Percentiles rank a stretch among this genome's conserved stretches.
These are phyloP conservation scores for Aspergillus pseudoviridinutans DNA, from an alignment of 2,329 filamentous ascomycete species.

Conservation along the genomic window DNA sequence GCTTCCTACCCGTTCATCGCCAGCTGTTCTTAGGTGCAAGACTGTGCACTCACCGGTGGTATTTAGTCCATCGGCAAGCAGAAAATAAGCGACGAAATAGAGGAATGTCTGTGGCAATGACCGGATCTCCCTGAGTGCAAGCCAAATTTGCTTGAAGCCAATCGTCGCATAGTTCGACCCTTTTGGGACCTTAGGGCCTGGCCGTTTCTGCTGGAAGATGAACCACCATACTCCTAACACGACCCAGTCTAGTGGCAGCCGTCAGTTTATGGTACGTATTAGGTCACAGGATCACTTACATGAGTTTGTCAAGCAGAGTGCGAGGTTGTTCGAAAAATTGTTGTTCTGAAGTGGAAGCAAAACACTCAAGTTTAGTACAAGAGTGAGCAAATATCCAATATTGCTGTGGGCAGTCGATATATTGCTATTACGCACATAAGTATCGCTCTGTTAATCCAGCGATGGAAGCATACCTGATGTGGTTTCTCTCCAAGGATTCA, in stretches of 20 bases:
- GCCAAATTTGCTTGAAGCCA: slow-evolving; percentile 41
- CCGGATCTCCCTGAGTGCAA: slow-evolving; percentile 35
- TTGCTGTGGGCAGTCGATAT: slow-evolving; percentile 43
- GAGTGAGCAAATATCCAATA: slow-evolving; percentile 39
- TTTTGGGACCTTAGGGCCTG: slow-evolving; percentile 37
- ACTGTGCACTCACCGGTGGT: slow-evolving; percentile 29
- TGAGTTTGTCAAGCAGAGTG: slow-evolving; percentile 40
- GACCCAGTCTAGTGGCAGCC: slow-evolving; percentile 34
- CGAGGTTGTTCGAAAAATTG: slow-evolving; percentile 37
- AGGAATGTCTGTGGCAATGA: slow-evolving; percentile 40
- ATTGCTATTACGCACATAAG: slow-evolving; percentile 24
- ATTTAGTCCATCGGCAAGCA: slow-evolving; percentile 41
- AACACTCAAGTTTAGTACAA: slow-evolving; percentile 39
- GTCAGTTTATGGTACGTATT: neutral
- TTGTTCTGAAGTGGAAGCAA: slow-evolving; percentile 36
- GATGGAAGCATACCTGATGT: slow-evolving; percentile 29
- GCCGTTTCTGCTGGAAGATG: slow-evolving; percentile 39
- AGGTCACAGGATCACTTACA: slow-evolving; percentile 24
- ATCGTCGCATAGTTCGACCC: slow-evolving; percentile 40
- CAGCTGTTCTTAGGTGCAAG: too few relatives aligned
- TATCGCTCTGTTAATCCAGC: neutral
- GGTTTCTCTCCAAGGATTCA: slow-evolving; percentile 41
- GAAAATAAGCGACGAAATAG: slow-evolving; percentile 41
- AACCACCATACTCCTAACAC: slow-evolving; percentile 43
- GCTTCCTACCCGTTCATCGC: neutral